A percentile compares a stretch with the other conserved stretches of the same genome.
Conservation (phyloP, 345 rosid species). For the Triadica sebifera region DNA sequence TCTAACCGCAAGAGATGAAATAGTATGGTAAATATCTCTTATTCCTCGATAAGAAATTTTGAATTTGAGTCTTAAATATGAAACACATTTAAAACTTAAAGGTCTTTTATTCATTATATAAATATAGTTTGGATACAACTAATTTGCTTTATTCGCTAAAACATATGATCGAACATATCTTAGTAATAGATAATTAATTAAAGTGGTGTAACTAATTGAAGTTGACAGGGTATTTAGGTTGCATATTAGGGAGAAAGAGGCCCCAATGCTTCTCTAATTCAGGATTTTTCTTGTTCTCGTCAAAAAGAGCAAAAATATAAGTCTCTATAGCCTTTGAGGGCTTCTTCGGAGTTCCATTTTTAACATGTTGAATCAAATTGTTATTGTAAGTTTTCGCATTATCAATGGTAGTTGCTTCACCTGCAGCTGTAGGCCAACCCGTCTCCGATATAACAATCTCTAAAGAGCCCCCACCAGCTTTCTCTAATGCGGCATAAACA, state of each 20-base stretch:
- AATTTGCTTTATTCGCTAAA: no score
- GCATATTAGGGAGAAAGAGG: background rate
- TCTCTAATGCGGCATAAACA: background rate
- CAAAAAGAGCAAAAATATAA: background rate
- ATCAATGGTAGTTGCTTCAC: background rate
- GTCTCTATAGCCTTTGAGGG: background rate
- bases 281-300: background rate
- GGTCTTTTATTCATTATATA: no score
- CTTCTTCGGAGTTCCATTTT: background rate
- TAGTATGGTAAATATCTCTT: no score
- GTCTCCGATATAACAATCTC: background rate
- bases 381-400: background rate
- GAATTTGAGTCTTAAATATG: no score
- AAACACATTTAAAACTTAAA: no score
- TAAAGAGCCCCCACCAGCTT: background rate
- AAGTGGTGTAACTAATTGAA: background rate
- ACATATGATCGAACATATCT: no score
- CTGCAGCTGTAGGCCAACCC: background rate
- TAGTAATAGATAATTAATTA: no score
- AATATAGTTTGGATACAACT: no score
- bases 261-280: background rate
- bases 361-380: background rate
- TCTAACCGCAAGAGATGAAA: no score
- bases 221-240: background rate
- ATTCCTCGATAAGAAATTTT: no score